Base-by-base conservation (phyloP, 2,329 filamentous ascomycete genomes). In the Fonsecaea multimorphosa region DNA sequence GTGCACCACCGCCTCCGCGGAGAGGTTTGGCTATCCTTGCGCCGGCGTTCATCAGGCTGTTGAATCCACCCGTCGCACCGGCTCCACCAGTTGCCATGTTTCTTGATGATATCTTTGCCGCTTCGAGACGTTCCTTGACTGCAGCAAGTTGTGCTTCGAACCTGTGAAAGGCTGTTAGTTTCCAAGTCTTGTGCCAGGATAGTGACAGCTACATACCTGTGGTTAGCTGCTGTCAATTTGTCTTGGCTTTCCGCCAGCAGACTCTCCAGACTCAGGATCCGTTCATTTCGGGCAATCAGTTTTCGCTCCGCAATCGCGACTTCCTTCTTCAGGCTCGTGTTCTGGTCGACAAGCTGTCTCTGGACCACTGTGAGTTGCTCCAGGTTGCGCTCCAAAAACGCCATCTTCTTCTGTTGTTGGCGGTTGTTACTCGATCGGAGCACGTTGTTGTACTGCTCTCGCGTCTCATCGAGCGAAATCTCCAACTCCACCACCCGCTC, bases 391-490 rank as follows among this genome's bases (percentile, higher is more conserved):
- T 99, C 95, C 58, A 99, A 82, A 86, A 99, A 99, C 16, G 95
- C 96, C 91, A 99, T 98, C 87, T 99, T 99, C 90, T 99, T 99
- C 81, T 99, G 95, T 82, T 99, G 95, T 27, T 95, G 94, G 66
- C 95, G 91, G 84, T 96, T 98, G 84, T 99, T 99, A 72, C 92
- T 97, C 57, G 92, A 95, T 63, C 94, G 90, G 65, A 99, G 86
- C 67, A 99, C 95, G 74, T 97, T 97, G 84, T 99, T 98, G 83
- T 99, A 99, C 81, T 99, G 95, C 83, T 99, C 95, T 63, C 95
- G 88, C 0, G 95, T 97, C 83, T 97, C 93, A 76, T 99, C 95
- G 58, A 99, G 86, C 38, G 92, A 96, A 74, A 99, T 99, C 80
- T 99, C 95, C 31, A 99, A 88, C 83, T 99, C 95, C 19, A 99